Evolutionary conservation across 2,329 filamentous ascomycete species (phyloP).

Genomic region (Phaeophleospora eucalypticola): DNA sequence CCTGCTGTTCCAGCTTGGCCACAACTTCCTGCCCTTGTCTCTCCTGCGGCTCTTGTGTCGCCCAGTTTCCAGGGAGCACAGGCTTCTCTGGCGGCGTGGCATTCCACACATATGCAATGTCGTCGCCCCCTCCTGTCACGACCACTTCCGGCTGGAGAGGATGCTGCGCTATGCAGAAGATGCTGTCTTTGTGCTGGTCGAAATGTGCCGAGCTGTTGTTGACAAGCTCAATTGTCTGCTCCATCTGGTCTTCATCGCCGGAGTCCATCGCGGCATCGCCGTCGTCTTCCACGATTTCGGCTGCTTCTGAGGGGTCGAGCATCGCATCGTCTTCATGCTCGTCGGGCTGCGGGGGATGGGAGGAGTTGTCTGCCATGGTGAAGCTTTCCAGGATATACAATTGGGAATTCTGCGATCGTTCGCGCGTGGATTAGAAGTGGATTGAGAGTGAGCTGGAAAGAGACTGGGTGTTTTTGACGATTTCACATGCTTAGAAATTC

Average conservation of each 20-base stretch:
- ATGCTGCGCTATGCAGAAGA: constrained; percentile 94
- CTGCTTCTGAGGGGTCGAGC: constrained; percentile 72
- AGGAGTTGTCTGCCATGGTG: constrained; percentile 18
- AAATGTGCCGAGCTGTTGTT: constrained; percentile 96
- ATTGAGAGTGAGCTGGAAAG: neutral
- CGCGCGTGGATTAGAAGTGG: neutral
- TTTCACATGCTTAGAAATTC: neutral
- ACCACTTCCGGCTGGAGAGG: constrained; percentile 72
- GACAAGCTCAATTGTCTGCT: constrained; percentile 70
- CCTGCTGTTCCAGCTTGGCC: constrained; percentile 80
- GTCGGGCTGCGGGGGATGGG: constrained; percentile 36
- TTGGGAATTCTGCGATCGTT: neutral
- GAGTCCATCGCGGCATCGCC: constrained; percentile 79
- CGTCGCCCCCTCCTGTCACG: constrained; percentile 81
- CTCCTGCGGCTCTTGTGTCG: constrained; percentile 57
- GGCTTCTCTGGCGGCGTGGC: constrained; percentile 59
- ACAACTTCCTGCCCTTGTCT: constrained; percentile 60
- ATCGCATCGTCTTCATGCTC: constrained; percentile 63
- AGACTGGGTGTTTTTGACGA: neutral
- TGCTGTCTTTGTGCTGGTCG: constrained; percentile 81
- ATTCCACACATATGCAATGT: constrained; percentile 83
- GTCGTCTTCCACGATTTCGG: constrained; percentile 62
- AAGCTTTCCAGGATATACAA: neutral
- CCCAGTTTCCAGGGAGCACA: constrained; percentile 72
- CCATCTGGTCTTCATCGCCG: constrained; percentile 57